These are phyloP conservation scores for Solanum bukasovii DNA, from an alignment of 257 asterid genomes.

Conservation along the genomic window DNA sequence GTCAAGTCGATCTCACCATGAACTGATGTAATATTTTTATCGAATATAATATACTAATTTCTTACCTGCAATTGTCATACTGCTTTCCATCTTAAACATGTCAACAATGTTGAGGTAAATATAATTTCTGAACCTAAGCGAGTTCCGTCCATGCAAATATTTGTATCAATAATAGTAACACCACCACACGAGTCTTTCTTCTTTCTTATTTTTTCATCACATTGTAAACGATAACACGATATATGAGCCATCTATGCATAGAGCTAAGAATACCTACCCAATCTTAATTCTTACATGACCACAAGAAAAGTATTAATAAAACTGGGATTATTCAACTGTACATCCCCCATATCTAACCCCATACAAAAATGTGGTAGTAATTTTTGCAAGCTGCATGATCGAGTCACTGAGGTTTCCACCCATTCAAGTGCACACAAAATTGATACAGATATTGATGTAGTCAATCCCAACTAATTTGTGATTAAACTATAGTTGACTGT, in stretches of 20 bases:
- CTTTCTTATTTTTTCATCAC: neutral
- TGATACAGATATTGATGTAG: neutral
- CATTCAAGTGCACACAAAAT: neutral
- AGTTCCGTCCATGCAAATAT: neutral
- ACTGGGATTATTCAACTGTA: constrained; percentile 8
- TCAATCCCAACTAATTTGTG: neutral
- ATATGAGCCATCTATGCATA: neutral
- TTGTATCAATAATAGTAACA: neutral
- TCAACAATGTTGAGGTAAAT: neutral
- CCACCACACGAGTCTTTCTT: neutral
- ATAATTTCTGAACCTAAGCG: neutral
- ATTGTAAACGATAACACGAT: neutral
- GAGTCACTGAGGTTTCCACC: neutral
- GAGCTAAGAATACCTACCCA: neutral
- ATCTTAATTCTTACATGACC: neutral
- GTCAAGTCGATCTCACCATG: too few relatives aligned
- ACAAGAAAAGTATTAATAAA: neutral
- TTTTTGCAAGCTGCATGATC: neutral
- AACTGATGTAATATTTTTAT: too few relatives aligned
- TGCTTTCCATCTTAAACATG: neutral
- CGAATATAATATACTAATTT: too few relatives aligned
- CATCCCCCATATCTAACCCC: constrained; percentile 1
- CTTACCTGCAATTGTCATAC: neutral
- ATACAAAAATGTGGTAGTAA: neutral
- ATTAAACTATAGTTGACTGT: neutral